Evolutionary conservation across 257 asterid species (phyloP).

Genomic region (Solanum dulcamara): DNA sequence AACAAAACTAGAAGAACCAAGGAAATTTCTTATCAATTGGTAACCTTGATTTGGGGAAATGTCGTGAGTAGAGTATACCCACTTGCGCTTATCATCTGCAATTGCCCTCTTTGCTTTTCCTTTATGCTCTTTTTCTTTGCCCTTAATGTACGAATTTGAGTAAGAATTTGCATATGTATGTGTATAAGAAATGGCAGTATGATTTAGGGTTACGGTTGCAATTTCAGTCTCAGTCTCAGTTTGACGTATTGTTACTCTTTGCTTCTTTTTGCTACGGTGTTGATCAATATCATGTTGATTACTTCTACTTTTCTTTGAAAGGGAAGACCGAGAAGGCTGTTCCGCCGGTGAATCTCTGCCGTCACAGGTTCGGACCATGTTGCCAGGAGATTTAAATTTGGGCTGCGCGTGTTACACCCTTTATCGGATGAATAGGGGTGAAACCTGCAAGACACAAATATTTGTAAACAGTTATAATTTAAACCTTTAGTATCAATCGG

Average conservation of each 20-base stretch:
- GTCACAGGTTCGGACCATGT: background rate
- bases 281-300: background rate
- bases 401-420: conserved; percentile 8
- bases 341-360: background rate
- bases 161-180: background rate
- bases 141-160: background rate
- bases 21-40: background rate
- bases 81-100: conserved; percentile 30
- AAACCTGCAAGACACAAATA: too few species aligned
- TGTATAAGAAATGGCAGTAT: conserved; percentile 13
- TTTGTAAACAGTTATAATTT: too few species aligned
- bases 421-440: background rate
- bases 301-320: background rate
- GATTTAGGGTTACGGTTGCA: conserved; percentile 17
- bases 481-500: too few species aligned
- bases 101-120: conserved; percentile 6
- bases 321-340: background rate
- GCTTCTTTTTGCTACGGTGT: conserved; percentile 12
- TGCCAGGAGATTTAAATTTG: background rate
- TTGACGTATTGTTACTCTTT: conserved; percentile 18
- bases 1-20: background rate
- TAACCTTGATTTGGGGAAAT: conserved; percentile 39
- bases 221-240: conserved; percentile 2
- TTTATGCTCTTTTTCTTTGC: background rate
- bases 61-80: conserved; percentile 50